These are phyloP conservation scores for Puccinellia tenuiflora DNA, from an alignment of 176 grass and related monocot species.

Conservation along the genomic window DNA sequence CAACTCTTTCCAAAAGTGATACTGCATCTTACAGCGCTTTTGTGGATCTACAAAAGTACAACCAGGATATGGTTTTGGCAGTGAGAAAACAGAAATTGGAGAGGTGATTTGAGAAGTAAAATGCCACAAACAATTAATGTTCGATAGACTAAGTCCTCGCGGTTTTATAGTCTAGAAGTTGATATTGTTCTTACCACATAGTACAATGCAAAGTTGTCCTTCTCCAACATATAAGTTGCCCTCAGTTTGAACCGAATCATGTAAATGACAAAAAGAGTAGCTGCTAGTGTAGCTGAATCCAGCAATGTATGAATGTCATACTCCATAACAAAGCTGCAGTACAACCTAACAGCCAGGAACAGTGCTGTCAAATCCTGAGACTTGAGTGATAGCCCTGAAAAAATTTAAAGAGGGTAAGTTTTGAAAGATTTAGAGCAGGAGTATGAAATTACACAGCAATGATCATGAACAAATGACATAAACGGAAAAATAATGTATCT, in stretches of 20 bases:
- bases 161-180: background rate
- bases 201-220: slow-evolving; percentile 88
- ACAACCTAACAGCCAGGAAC: slow-evolving; percentile 93
- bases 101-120: background rate
- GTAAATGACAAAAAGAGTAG: slow-evolving; percentile 95
- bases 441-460: background rate
- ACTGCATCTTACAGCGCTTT: background rate
- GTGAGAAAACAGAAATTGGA: background rate
- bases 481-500: background rate
- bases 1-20: slow-evolving; percentile 8
- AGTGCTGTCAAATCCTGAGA: slow-evolving; percentile 93
- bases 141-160: background rate
- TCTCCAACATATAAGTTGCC: slow-evolving; percentile 92
- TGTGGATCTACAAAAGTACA: background rate
- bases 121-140: background rate
- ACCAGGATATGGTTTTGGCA: background rate
- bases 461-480: background rate
- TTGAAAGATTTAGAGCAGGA: slow-evolving; percentile 9
- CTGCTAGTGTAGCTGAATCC: slow-evolving; percentile 77
- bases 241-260: slow-evolving; percentile 97
- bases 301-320: slow-evolving; percentile 99
- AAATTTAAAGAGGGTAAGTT: background rate
- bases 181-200: slow-evolving; percentile 73
- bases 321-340: slow-evolving; percentile 99
- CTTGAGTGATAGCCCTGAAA: slow-evolving; percentile 91